These are phyloP conservation scores for Daedaleopsis nitida DNA, from an alignment of 768 basidiomycete genomes.

Conservation along the genomic window DNA sequence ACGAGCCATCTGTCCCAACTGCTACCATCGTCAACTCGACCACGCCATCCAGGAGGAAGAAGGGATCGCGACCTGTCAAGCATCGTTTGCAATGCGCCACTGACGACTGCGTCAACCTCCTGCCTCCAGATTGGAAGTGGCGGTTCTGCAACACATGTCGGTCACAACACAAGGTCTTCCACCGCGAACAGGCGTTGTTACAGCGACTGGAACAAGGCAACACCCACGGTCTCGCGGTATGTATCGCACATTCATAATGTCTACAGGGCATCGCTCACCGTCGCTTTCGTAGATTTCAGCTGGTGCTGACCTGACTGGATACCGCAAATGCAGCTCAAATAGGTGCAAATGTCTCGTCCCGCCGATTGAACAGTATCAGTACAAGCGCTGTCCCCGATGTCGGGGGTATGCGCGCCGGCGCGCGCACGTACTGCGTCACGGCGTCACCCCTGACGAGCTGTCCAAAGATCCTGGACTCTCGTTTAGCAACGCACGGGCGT, in stretches of 20 bases:
- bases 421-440: background rate
- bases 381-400: constrained; percentile 24
- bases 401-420: constrained; percentile 18
- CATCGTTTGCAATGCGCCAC: constrained; percentile 19
- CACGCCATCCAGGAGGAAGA: background rate
- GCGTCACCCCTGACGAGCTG: background rate
- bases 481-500: background rate
- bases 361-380: constrained; percentile 18
- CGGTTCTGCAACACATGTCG: constrained; percentile 24
- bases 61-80: background rate
- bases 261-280: background rate
- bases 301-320: constrained; percentile 7
- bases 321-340: constrained; percentile 19
- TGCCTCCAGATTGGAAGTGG: constrained; percentile 16
- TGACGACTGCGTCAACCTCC: constrained; percentile 24
- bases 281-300: background rate
- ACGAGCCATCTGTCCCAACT: background rate
- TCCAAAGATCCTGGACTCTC: background rate
- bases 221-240: background rate
- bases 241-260: background rate
- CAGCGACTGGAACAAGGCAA: background rate
- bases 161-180: background rate
- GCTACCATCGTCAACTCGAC: background rate
- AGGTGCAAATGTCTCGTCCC: constrained; percentile 24
- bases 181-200: background rate